phyloP scores from a whole-genome alignment of 2,329 filamentous ascomycete species.

The Diaporthe sp. region DNA sequence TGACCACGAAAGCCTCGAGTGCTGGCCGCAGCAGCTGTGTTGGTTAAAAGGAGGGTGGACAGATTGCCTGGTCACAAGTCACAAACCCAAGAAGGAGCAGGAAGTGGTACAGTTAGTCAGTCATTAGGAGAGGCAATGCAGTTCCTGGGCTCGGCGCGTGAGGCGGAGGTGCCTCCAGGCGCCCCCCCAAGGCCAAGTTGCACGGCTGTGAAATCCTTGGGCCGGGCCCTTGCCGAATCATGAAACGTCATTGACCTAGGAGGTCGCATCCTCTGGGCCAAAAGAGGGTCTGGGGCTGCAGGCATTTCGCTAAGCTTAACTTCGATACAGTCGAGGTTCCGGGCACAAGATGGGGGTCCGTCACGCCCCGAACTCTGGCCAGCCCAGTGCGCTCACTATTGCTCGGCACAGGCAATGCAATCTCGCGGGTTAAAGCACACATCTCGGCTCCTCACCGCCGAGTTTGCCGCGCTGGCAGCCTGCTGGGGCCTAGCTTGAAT shows the following conservation, averaged over 20 bases:
- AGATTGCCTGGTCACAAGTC: not conserved
- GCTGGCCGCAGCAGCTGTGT: constrained; percentile 17
- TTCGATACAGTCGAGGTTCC: constrained; percentile 21
- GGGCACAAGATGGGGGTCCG: constrained; percentile 16
- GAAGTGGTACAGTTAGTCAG: constrained; percentile 8
- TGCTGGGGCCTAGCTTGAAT: not conserved
- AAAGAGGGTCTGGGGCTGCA: constrained; percentile 33
- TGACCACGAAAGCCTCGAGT: not conserved
- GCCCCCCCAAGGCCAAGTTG: not conserved
- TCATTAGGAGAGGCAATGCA: constrained; percentile 22
- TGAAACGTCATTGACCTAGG: constrained; percentile 32
- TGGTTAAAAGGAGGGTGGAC: constrained; percentile 11
- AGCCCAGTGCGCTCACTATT: not conserved
- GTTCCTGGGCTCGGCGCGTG: constrained; percentile 5
- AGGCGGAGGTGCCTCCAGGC: constrained; percentile 30
- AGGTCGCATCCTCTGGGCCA: constrained; percentile 20
- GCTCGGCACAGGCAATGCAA: constrained; percentile 11
- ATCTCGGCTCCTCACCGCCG: constrained; percentile 19
- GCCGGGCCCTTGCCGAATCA: constrained; percentile 25
- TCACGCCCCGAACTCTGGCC: not conserved
- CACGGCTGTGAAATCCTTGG: constrained; percentile 18
- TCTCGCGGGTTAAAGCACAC: constrained; percentile 17
- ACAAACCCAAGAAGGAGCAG: constrained; percentile 10
- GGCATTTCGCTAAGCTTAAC: constrained; percentile 33
- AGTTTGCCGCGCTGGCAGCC: constrained; percentile 4